Base-by-base conservation (phyloP, 164 flowering plant genomes). In the Liriodendron chinense region DNA sequence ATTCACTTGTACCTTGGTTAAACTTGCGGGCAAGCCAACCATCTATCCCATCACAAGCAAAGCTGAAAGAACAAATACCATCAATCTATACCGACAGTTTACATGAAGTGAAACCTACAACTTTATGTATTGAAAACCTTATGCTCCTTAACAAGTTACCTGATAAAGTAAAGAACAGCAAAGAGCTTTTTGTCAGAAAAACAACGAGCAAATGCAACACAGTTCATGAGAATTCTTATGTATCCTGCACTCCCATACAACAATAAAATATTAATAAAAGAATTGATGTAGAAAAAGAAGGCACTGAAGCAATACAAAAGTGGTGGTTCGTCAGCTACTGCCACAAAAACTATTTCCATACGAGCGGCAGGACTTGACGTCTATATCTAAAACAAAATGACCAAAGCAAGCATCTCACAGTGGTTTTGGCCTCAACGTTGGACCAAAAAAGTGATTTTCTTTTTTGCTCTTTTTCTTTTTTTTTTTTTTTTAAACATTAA, bases 21-120 rank as follows among this genome's bases (percentile, higher is more conserved):
- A 91, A 91, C 82, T 89, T 95, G 76, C 97, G 98, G 59, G 99
- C 99, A 84, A 90, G 87, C 96, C 96, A 92, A 76, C 99, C 99
- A 85, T 95, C 99, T 73, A 95, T 69, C 34, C 90, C 99, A 87
- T 95, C 99, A 75, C 92, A 90, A 0, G 87, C 94, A 86, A 95
- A 95, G 87, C 99, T 95, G 90, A 70, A 84, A 81, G 23, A 70
- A 75, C 48, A 74, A 24, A 76, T 64, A 47, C 1, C 23, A 71
- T 26, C 56, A 78, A 65, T 43, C 47, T 43, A 72, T 57, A 25
- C 24, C 59, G 50, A 76, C 59, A 10, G 25, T 48, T 47, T 24
- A 20, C 72, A 61, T 66, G 8, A 50, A 50, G 49, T 47, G 20
- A 21, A 63, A 8, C 1, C 20, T 26, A 59, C 8, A 49, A 21